phyloP scores from a whole-genome alignment of 2,329 filamentous ascomycete genomes.

The Atkinsonella texensis region DNA sequence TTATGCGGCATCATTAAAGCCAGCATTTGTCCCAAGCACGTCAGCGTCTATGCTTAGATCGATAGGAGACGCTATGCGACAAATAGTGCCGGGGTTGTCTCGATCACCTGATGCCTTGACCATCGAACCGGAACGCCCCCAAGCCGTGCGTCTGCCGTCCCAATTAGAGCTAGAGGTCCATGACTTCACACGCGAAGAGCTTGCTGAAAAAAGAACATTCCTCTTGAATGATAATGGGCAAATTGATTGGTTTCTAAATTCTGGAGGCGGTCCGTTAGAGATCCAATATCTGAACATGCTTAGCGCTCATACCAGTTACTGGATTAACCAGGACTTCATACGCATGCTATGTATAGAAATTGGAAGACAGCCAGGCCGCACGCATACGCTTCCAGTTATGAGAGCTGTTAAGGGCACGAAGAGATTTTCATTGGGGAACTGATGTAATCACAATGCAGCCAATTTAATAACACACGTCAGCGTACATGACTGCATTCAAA shows the following conservation, averaged over 20 bases:
- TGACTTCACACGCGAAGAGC: constrained; percentile 83
- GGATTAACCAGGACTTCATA: constrained; percentile 79
- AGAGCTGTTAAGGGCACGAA: constrained; percentile 43
- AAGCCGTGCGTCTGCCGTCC: constrained; percentile 39
- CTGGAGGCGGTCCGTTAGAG: constrained; percentile 76
- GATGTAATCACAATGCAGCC: background rate
- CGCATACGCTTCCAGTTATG: constrained; percentile 44
- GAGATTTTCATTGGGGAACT: constrained; percentile 15
- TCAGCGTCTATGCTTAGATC: constrained; percentile 53
- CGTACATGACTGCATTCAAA: background rate
- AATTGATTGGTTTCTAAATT: constrained; percentile 79
- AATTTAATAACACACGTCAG: no score
- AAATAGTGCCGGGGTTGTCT: constrained; percentile 43
- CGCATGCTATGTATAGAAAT: constrained; percentile 81
- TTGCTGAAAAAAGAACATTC: constrained; percentile 79
- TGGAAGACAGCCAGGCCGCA: constrained; percentile 58
- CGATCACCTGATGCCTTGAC: constrained; percentile 17
- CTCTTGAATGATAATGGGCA: constrained; percentile 94
- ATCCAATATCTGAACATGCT: constrained; percentile 98
- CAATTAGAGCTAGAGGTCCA: constrained; percentile 90
- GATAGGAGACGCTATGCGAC: constrained; percentile 49
- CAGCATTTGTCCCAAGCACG: constrained; percentile 66
- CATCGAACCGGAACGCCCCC: constrained; percentile 23
- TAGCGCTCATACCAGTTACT: constrained; percentile 89
- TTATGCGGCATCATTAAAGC: constrained; percentile 66